phyloP scores from a whole-genome alignment of 352 stramenopile species.

The Globisporangium radiosum region DNA sequence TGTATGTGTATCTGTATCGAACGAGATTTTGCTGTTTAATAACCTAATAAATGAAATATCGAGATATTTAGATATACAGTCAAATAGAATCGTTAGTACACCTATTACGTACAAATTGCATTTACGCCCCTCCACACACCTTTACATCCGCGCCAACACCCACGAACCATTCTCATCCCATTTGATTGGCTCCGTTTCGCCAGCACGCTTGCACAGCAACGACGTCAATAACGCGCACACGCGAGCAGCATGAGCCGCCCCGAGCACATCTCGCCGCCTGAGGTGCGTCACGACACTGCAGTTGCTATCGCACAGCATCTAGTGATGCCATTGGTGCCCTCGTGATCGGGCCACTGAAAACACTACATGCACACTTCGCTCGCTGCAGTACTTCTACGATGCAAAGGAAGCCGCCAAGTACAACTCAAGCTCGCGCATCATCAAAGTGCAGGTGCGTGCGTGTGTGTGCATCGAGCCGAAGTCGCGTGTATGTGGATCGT shows the following conservation, averaged over 20 bases:
- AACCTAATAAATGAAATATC: too few relatives aligned
- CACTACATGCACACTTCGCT: background rate
- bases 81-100: too few relatives aligned
- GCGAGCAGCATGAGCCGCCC: slow-evolving; percentile 66
- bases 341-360: too few relatives aligned
- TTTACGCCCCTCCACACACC: background rate
- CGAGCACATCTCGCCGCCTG: slow-evolving; percentile 78
- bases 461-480: background rate
- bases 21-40: too few relatives aligned
- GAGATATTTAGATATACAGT: too few relatives aligned
- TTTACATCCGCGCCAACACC: background rate
- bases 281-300: slow-evolving; percentile 32
- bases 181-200: slow-evolving; percentile 22
- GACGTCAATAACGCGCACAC: slow-evolving; percentile 1
- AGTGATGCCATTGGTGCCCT: too few relatives aligned
- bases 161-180: background rate
- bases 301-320: background rate
- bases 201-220: background rate
- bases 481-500: too few relatives aligned
- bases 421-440: slow-evolving; percentile 89
- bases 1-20: too few relatives aligned
- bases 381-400: slow-evolving; percentile 86
- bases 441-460: slow-evolving; percentile 83
- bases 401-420: slow-evolving; percentile 91
- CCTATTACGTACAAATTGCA: too few relatives aligned